Percentiles rank a stretch among this genome's conserved stretches.
These are phyloP conservation scores for Chrysophaeum taylorii DNA, from an alignment of 352 stramenopile species.

Conservation along the genomic window DNA sequence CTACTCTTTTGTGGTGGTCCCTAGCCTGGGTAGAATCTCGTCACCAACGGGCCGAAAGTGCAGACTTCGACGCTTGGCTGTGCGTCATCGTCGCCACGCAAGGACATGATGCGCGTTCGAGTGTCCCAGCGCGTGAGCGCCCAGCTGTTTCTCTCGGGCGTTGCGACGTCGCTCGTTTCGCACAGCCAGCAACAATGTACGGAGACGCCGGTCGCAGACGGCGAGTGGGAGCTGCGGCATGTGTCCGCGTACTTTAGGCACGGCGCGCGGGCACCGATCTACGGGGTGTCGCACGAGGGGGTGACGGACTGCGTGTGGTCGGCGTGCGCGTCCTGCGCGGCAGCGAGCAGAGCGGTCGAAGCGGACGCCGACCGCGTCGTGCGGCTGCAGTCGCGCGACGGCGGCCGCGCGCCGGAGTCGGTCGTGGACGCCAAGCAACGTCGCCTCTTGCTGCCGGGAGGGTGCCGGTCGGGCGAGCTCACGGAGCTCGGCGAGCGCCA, in stretches of 20 bases:
- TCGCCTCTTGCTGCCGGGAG: neutral
- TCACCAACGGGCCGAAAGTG: no score
- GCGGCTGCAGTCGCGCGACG: neutral
- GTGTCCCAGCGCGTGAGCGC: no score
- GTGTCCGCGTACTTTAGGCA: neutral
- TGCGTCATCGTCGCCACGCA: no score
- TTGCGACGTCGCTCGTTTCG: no score
- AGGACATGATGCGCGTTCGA: no score
- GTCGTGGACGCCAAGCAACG: neutral
- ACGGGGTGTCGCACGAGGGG: neutral
- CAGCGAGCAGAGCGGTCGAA: neutral
- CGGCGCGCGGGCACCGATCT: slow-evolving; percentile 6
- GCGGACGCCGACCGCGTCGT: neutral
- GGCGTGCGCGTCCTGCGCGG: neutral
- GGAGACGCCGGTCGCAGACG: neutral
- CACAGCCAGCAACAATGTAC: no score
- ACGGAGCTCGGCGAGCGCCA: neutral
- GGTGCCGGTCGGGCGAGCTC: slow-evolving; percentile 3
- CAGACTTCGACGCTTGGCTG: no score
- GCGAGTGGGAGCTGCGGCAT: neutral
- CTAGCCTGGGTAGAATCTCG: no score
- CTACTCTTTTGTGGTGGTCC: no score
- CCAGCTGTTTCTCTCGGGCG: no score
- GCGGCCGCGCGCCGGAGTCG: neutral
- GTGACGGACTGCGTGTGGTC: neutral